Conservation (phyloP, 768 basidiomycete species). For the Amanita exitialis region DNA sequence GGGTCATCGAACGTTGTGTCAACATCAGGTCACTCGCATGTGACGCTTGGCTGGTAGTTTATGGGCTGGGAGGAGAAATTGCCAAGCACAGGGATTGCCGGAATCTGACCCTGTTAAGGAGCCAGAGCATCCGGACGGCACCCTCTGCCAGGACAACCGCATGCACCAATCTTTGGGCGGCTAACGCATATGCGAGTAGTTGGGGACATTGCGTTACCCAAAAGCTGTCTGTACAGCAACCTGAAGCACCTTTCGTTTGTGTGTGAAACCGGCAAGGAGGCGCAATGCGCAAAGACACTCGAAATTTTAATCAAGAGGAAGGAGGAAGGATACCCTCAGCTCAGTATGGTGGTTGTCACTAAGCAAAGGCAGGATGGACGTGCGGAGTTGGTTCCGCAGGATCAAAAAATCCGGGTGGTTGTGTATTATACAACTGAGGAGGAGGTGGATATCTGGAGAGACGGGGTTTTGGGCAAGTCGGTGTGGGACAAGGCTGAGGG, state of each 20-base stretch:
- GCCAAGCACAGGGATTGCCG: conserved; percentile 19
- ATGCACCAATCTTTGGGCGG: conserved; percentile 18
- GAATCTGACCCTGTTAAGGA: conserved; percentile 21
- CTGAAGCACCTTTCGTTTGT: conserved; percentile 23
- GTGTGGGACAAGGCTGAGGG: conserved; percentile 19
- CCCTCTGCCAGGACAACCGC: conserved; percentile 14
- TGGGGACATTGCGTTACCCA: conserved; percentile 17
- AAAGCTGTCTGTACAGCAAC: conserved; percentile 11
- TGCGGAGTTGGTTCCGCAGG: conserved; percentile 8
- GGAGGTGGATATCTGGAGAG: conserved; percentile 28
- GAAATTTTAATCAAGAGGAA: conserved; percentile 13
- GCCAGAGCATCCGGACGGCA: conserved; percentile 13
- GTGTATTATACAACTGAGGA: conserved; percentile 17
- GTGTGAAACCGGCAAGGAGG: conserved; percentile 9
- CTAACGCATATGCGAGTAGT: conserved; percentile 25
- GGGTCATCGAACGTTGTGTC: conserved; percentile 12
- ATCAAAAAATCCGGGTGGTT: conserved; percentile 12
- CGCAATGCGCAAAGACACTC: conserved; percentile 1
- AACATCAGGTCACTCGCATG: conserved; percentile 22
- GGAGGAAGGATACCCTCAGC: conserved; percentile 15
- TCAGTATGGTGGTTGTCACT: conserved; percentile 22
- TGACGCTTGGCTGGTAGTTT: conserved; percentile 17
- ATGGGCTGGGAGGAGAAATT: conserved; percentile 14
- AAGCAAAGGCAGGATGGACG: conserved; percentile 15
- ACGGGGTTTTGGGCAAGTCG: conserved; percentile 18